phyloP scores from a whole-genome alignment of 371 early-diverging fungal species.

The Mucor saturninus region DNA sequence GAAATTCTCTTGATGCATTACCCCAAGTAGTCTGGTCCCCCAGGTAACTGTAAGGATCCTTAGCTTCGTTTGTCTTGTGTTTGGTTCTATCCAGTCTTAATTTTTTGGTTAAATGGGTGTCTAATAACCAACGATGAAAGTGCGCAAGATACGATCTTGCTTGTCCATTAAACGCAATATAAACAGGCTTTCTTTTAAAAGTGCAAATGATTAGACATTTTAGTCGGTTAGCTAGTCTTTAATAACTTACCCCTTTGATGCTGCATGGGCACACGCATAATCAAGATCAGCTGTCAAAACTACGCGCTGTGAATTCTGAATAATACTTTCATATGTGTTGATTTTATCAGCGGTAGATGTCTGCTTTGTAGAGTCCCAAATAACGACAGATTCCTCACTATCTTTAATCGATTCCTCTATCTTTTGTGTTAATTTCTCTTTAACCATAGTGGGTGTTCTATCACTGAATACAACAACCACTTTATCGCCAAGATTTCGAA shows the following conservation, averaged over 20 bases:
- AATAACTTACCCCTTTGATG: constrained; percentile 30
- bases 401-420: constrained; percentile 14
- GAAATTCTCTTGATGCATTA: constrained; percentile 31
- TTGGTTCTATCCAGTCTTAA: constrained; percentile 36
- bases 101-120: constrained; percentile 42
- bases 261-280: constrained; percentile 46
- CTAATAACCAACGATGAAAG: constrained; percentile 47
- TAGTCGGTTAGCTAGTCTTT: background rate
- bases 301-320: constrained; percentile 32
- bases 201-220: background rate
- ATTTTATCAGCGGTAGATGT: constrained; percentile 21
- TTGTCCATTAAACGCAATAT: constrained; percentile 44
- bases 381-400: constrained; percentile 11
- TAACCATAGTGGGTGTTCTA: constrained; percentile 41
- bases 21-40: constrained; percentile 44
- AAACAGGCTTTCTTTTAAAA: constrained; percentile 47
- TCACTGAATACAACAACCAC: constrained; percentile 46
- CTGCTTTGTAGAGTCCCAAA: constrained; percentile 44
- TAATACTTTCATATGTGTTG: constrained; percentile 36
- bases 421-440: constrained; percentile 16
- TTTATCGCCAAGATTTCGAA: constrained; percentile 29
- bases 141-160: constrained; percentile 44
- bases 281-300: constrained; percentile 52
- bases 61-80: constrained; percentile 9
- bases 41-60: constrained; percentile 48